Evolutionary conservation across 208 protist genomes (phyloP).

Genomic region (Acanthamoeba divionensis): DNA sequence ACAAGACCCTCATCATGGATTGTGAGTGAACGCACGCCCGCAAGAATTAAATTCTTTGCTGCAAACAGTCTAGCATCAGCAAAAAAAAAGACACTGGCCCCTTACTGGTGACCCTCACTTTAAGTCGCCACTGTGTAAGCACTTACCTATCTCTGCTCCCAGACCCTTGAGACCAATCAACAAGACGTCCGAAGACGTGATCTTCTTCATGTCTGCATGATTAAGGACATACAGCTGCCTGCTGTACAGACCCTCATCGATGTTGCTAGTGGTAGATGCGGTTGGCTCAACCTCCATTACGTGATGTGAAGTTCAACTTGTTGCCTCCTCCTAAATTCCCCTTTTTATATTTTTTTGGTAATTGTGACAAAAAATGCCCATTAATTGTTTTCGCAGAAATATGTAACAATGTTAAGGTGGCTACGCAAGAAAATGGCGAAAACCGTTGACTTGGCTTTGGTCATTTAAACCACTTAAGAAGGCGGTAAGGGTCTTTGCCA

Average conservation of each 20-base stretch:
- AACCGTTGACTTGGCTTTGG: too few species aligned
- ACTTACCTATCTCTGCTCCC: slow-evolving; percentile 84
- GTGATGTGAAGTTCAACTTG: too few species aligned
- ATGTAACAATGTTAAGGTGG: too few species aligned
- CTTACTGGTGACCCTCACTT: neutral
- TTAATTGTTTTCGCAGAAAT: too few species aligned
- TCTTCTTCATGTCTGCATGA: neutral
- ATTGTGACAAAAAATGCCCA: too few species aligned
- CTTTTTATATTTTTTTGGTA: too few species aligned
- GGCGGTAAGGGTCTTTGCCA: too few species aligned
- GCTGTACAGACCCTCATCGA: slow-evolving; percentile 82
- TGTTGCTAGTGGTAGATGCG: neutral
- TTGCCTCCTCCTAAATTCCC: too few species aligned
- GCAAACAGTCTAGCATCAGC: neutral
- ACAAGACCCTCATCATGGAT: slow-evolving; percentile 79
- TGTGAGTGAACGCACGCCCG: slow-evolving; percentile 87
- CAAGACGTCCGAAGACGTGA: slow-evolving; percentile 63
- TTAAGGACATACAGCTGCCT: slow-evolving; percentile 80
- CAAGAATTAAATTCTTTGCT: slow-evolving; percentile 90
- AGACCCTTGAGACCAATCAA: slow-evolving; percentile 82
- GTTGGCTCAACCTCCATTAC: too few species aligned
- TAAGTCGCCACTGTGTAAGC: neutral
- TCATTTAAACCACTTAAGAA: too few species aligned
- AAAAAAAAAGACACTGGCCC: neutral
- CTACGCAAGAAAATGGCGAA: too few species aligned